Evolutionary conservation across 306 rosid genomes (phyloP), one percentile per base, ranked within the genome.

Genomic region (Trifolium repens): DNA sequence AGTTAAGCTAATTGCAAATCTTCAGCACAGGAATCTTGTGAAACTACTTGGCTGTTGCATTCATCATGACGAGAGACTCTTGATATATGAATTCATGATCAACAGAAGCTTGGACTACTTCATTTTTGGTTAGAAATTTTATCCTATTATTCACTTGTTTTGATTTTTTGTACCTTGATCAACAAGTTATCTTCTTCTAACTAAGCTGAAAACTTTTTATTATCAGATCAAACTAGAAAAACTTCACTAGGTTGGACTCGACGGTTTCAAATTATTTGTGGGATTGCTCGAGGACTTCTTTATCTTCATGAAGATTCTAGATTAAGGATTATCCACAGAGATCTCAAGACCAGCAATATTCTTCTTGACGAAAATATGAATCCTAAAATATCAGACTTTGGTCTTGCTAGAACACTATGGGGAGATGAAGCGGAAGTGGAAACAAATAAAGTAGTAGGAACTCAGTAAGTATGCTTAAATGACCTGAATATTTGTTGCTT

Each of bases 1-100:
- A 87, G 88, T 89, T 9, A 46, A 9, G 49, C 76, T 84, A 55
- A 85, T 91, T 8, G 88, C 89, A 4, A 85, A 91, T 24, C 96
- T 91, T 79, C 91, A 89, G 64, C 96, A 90, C 34, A 79, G 91
- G 64, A 88, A 90, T 78, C 89, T 90, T 3, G 96, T 90, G 19
- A 88, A 78, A 46, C 87, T 90, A 44, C 72, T 88, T 50, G 96
- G 93, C 0, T 90, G 85, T 26, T 88, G 91, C 84, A 67, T 86
- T 73, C 78, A 90, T 5, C 65, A 57, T 13, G 88, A 75, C 1
- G 93, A 90, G 60, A 89, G 77, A 47, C 47, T 87, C 42, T 61
- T 91, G 65, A 63, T 91, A 17, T 91, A 87, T 34, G 96, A 91
- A 80, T 87, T 78, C 84, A 74, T 91, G 93, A 79, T 80, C 4